Percentiles rank a stretch among this genome's conserved stretches.
phyloP scores from a whole-genome alignment of 495 filamentous ascomycete genomes.

The Halenospora varia region DNA sequence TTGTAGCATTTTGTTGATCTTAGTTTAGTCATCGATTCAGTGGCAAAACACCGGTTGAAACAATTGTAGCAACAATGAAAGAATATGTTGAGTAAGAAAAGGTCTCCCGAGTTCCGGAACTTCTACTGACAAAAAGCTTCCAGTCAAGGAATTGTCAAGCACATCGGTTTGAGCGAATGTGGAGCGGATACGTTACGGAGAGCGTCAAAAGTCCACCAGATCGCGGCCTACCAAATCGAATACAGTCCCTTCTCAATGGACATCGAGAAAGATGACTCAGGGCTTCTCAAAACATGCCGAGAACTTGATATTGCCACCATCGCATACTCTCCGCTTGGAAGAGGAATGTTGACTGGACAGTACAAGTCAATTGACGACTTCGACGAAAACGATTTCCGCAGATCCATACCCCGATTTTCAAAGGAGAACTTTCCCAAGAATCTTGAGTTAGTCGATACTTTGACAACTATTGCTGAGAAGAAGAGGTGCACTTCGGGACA shows the following conservation, averaged over 20 bases:
- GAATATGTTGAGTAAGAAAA: slow-evolving; percentile 15
- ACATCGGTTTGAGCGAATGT: slow-evolving; percentile 56
- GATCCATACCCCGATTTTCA: slow-evolving; percentile 39
- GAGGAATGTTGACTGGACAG: slow-evolving; percentile 50
- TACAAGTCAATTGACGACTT: slow-evolving; percentile 41
- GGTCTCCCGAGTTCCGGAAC: too few relatives aligned
- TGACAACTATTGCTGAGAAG: slow-evolving; percentile 38
- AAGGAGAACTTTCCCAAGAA: slow-evolving; percentile 48
- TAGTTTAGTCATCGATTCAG: slow-evolving; percentile 56
- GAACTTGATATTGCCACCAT: slow-evolving; percentile 59
- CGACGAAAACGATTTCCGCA: slow-evolving; percentile 35
- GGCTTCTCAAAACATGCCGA: slow-evolving; percentile 47
- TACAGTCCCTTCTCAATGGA: slow-evolving; percentile 55
- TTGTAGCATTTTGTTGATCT: background rate
- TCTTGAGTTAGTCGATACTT: slow-evolving; percentile 37
- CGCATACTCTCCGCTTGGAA: slow-evolving; percentile 57
- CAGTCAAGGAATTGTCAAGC: slow-evolving; percentile 51
- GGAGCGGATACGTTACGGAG: slow-evolving; percentile 52
- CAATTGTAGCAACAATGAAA: slow-evolving; percentile 34
- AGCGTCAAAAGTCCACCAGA: slow-evolving; percentile 53
- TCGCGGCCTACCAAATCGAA: slow-evolving; percentile 59
- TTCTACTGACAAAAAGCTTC: too few relatives aligned
- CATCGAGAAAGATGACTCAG: slow-evolving; percentile 44
- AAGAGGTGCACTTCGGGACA: slow-evolving; percentile 45
- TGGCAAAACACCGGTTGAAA: slow-evolving; percentile 41